These are phyloP conservation scores for Fraxinus sp. DNA, from an alignment of 305 asterid genomes.

Conservation along the genomic window DNA sequence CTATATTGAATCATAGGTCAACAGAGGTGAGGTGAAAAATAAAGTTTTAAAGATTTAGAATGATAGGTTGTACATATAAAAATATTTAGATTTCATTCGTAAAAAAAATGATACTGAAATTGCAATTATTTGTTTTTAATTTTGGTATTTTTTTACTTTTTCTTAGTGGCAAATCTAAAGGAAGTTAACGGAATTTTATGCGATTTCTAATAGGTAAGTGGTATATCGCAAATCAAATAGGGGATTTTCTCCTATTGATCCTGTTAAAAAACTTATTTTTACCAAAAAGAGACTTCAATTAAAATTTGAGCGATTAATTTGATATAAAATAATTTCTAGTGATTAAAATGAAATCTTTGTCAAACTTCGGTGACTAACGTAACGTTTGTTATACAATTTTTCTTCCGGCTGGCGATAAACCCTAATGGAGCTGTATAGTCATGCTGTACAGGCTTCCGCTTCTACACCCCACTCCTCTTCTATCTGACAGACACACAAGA, in stretches of 20 bases:
- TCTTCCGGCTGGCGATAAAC: not conserved
- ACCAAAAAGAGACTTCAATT: not conserved
- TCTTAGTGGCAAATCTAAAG: not conserved
- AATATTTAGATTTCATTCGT: not conserved
- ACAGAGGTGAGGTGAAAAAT: not conserved
- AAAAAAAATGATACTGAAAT: too few species aligned
- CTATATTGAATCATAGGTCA: too few species aligned
- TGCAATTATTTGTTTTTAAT: not conserved
- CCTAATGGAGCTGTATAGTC: not conserved
- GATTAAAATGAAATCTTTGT: not conserved
- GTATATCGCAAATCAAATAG: not conserved
- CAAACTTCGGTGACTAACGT: not conserved
- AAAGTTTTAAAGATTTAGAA: too few species aligned
- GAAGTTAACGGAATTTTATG: not conserved
- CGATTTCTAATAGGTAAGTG: not conserved
- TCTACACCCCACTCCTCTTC: not conserved
- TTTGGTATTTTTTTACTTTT: too few species aligned
- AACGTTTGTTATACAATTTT: not conserved
- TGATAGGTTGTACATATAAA: not conserved
- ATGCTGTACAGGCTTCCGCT: not conserved
- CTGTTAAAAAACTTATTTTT: not conserved
- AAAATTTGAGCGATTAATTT: not conserved
- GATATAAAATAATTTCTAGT: not conserved
- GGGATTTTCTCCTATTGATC: not conserved
- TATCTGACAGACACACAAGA: not conserved